These are phyloP conservation scores for Gardenia jasminoides DNA, from an alignment of 257 asterid species.

Conservation along the genomic window DNA sequence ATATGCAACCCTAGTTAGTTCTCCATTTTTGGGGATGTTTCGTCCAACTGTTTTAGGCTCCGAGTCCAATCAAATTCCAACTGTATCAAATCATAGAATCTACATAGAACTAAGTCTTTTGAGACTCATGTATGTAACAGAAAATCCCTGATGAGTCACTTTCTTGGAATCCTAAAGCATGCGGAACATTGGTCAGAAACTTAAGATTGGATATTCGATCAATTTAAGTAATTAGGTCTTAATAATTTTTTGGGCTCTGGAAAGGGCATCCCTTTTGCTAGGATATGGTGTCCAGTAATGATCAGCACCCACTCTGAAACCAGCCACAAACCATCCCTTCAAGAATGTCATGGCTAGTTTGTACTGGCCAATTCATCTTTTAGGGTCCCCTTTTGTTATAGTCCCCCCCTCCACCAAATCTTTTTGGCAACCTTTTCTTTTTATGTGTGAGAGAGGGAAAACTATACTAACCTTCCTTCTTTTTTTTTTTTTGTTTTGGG, in stretches of 20 bases:
- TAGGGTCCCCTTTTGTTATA: not conserved
- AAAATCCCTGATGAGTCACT: slow-evolving; percentile 22
- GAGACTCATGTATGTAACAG: not conserved
- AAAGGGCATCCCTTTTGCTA: not conserved
- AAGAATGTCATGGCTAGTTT: not conserved
- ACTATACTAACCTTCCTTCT: too few species aligned
- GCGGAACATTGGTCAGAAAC: slow-evolving; percentile 40
- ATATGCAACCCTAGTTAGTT: not conserved
- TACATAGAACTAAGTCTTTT: not conserved
- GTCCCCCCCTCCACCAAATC: not conserved
- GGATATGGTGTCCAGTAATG: slow-evolving; percentile 4
- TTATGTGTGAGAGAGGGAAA: not conserved
- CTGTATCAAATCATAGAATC: slow-evolving; percentile 1
- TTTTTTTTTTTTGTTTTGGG: too few species aligned
- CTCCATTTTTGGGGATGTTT: not conserved
- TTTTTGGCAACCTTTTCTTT: not conserved
- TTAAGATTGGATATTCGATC: not conserved
- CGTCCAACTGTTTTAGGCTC: slow-evolving; percentile 5
- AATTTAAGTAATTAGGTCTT: not conserved
- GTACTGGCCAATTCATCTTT: not conserved
- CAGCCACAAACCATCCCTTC: not conserved
- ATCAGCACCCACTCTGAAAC: not conserved
- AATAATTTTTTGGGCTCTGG: not conserved
- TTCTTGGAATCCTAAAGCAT: slow-evolving; percentile 71
- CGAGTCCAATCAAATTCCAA: slow-evolving; percentile 26